Evolutionary conservation across 164 flowering plant genomes (phyloP).

Genomic region (Santalum album): DNA sequence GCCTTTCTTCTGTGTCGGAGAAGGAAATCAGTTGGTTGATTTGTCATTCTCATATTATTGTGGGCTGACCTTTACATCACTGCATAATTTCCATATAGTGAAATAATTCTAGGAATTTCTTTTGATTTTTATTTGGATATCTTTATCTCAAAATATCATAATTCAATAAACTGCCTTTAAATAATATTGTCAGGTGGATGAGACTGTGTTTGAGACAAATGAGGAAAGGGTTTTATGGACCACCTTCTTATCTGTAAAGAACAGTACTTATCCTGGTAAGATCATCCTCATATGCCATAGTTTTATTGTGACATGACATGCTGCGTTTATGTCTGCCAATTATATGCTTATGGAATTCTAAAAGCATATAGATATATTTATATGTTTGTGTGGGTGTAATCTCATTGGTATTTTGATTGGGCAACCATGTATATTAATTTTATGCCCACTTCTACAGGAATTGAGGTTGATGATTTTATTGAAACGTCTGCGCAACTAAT

Average conservation of each 20-base stretch:
- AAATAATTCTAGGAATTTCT: too few relatives aligned
- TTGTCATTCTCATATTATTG: too few relatives aligned
- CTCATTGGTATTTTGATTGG: not conserved
- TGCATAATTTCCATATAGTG: too few relatives aligned
- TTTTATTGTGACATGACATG: not conserved
- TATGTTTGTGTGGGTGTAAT: too few relatives aligned
- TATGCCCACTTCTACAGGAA: conserved; percentile 29
- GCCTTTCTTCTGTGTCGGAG: too few relatives aligned
- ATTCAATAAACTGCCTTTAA: not conserved
- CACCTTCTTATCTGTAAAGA: conserved; percentile 46
- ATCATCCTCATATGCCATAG: not conserved
- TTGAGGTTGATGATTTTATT: conserved; percentile 77
- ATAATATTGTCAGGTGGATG: conserved; percentile 50
- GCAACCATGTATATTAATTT: not conserved
- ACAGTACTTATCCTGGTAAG: conserved; percentile 60
- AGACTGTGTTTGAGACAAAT: conserved; percentile 53
- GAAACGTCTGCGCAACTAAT: conserved; percentile 56
- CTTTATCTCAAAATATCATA: too few relatives aligned
- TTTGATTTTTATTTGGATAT: too few relatives aligned
- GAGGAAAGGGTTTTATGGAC: conserved; percentile 82
- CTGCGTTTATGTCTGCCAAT: too few relatives aligned
- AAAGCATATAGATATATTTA: not conserved
- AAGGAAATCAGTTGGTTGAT: too few relatives aligned
- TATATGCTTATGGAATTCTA: not conserved
- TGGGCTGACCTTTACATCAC: too few relatives aligned